These are phyloP conservation scores for Proliferodiscus dingleyae DNA, from an alignment of 2,329 filamentous ascomycete species.

Conservation along the genomic window DNA sequence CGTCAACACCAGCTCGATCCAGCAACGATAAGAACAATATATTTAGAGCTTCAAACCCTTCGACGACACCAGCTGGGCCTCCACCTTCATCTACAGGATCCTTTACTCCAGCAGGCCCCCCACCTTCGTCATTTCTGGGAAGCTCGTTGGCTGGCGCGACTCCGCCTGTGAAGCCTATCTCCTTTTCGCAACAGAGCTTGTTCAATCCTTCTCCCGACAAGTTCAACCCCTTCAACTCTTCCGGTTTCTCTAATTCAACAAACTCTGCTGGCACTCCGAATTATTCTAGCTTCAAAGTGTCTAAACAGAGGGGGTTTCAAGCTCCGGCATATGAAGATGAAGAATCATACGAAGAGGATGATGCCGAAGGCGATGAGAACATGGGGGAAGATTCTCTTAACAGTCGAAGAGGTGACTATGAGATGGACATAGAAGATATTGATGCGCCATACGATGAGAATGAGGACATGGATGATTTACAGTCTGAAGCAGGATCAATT, in stretches of 20 bases:
- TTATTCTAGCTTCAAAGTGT: conserved; percentile 46
- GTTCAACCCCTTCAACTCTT: conserved; percentile 20
- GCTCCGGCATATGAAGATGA: conserved; percentile 33
- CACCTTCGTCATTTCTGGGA: conserved; percentile 46
- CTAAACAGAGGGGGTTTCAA: conserved; percentile 17
- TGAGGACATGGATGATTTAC: conserved; percentile 23
- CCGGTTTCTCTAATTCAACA: conserved; percentile 15
- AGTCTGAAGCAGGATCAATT: conserved; percentile 23
- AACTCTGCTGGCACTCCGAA: conserved; percentile 23
- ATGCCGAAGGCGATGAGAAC: conserved; percentile 30
- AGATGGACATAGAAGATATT: conserved; percentile 33
- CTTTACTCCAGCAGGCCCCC: conserved; percentile 51
- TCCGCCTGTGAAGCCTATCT: conserved; percentile 24
- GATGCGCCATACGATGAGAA: conserved; percentile 38
- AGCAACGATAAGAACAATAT: conserved; percentile 23
- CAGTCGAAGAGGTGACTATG: conserved; percentile 34
- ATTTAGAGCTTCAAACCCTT: conserved; percentile 36
- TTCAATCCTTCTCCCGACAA: conserved; percentile 16
- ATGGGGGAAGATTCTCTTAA: conserved; percentile 36
- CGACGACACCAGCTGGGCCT: conserved; percentile 53
- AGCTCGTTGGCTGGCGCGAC: conserved; percentile 41
- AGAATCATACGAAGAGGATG: conserved; percentile 36
- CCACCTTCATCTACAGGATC: conserved; percentile 48
- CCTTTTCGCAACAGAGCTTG: conserved; percentile 33
- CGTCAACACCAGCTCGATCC: conserved; percentile 33